Percentiles rank a stretch among this genome's conserved stretches.
Conservation (phyloP, 345 rosid species). For the Eucalyptus brandiana region DNA sequence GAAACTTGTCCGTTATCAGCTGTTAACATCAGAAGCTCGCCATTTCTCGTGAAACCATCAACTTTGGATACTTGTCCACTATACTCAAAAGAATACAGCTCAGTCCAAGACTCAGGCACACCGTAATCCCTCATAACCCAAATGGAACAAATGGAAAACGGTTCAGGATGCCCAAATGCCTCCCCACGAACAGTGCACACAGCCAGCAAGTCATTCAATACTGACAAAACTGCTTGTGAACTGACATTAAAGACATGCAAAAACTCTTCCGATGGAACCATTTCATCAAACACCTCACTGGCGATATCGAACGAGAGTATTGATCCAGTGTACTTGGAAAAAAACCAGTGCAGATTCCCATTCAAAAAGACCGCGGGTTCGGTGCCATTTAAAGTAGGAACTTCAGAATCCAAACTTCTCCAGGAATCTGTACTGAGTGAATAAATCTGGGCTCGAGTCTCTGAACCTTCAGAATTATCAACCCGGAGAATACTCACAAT, state of each 20-base stretch:
- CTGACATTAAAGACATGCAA: not conserved
- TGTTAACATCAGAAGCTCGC: not conserved
- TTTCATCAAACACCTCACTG: not conserved
- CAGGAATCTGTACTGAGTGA: not conserved
- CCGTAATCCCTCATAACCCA: not conserved
- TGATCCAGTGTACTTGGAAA: not conserved
- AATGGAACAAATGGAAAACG: too few relatives aligned
- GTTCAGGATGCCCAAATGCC: too few relatives aligned
- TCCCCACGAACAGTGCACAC: not conserved
- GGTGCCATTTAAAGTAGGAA: not conserved
- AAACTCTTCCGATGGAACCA: not conserved
- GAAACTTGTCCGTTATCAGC: too few relatives aligned
- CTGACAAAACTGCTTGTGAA: too few relatives aligned
- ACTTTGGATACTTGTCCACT: accelerated
- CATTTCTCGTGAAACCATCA: not conserved
- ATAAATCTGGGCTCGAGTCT: not conserved
- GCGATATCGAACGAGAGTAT: not conserved
- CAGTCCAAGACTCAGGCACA: not conserved
- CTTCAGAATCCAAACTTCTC: not conserved
- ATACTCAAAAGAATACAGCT: not conserved
- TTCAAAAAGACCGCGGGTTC: not conserved
- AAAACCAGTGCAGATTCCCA: not conserved
- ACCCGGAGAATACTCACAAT: too few relatives aligned
- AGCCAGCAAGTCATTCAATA: not conserved
- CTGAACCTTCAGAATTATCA: too few relatives aligned